Percentiles rank a stretch among this genome's conserved stretches.
phyloP scores from a whole-genome alignment of 768 basidiomycete genomes.

The Lactifluus hygrophoroides region DNA sequence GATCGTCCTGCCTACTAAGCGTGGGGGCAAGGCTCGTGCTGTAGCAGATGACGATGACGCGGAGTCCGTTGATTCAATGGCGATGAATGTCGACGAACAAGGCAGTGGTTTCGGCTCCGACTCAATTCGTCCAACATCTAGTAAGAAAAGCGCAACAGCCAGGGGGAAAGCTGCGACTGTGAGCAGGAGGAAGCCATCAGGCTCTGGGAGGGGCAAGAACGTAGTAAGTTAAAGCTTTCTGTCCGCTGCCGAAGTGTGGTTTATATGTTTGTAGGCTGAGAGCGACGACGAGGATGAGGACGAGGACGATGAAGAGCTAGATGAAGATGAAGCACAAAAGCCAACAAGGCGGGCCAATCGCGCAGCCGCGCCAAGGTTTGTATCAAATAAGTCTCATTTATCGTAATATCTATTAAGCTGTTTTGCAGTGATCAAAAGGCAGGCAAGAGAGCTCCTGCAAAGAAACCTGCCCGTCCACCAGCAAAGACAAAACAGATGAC shows the following conservation, averaged over 20 bases:
- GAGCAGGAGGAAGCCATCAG: slow-evolving; percentile 26
- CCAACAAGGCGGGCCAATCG: slow-evolving; percentile 54
- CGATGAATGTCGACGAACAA: slow-evolving; percentile 55
- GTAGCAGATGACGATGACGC: slow-evolving; percentile 45
- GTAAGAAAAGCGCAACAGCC: slow-evolving; percentile 20
- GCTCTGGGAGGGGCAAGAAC: slow-evolving; percentile 29
- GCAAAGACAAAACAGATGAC: slow-evolving; percentile 41
- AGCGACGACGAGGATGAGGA: slow-evolving; percentile 45
- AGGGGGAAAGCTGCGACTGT: slow-evolving; percentile 26
- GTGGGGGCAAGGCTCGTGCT: slow-evolving; percentile 47
- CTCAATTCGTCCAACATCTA: slow-evolving; percentile 23
- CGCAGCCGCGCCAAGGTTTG: slow-evolving; percentile 57
- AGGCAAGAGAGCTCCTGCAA: slow-evolving; percentile 47
- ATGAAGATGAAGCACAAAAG: slow-evolving; percentile 39
- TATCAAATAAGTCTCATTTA: not conserved
- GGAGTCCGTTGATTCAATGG: slow-evolving; percentile 58
- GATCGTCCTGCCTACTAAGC: slow-evolving; percentile 15
- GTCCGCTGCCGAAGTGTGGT: slow-evolving; percentile 20
- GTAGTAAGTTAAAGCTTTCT: slow-evolving; percentile 18
- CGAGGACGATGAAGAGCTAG: slow-evolving; percentile 45
- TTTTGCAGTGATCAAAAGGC: slow-evolving; percentile 28
- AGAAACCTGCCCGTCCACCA: slow-evolving; percentile 33
- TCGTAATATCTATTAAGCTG: not conserved
- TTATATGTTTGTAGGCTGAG: slow-evolving; percentile 49
- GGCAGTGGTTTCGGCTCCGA: slow-evolving; percentile 24